Base-by-base conservation (phyloP, 2,329 filamentous ascomycete genomes). In the Trichothecium roseum region DNA sequence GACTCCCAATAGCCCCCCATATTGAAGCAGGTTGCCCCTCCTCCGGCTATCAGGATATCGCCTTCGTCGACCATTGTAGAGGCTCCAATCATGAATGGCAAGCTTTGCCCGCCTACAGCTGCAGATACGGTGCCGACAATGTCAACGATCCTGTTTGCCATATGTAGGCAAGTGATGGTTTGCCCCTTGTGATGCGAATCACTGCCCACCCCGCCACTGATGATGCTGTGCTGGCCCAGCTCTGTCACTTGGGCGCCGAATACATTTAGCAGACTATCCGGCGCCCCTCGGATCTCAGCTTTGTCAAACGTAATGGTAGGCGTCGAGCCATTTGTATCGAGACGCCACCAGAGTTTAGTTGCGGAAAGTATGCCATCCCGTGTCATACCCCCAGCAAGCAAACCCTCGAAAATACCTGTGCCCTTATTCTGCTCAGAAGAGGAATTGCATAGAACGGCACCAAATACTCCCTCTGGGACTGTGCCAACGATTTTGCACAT, bases 1-100 rank as follows among this genome's bases (percentile, higher is more conserved):
- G 68, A 66, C 34, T 87, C 88, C 84, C 84, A 93, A 49, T 75
- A 87, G 6, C 83, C 84, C 2, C 87, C 87, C 69, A 94, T 94
- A 0, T 84, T 87, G 62, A 94, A 94, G 54, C 86, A 94, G 0
- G 86, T 84, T 13, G 83, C 85, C 27, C 86, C 88, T 13, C 88
- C 88, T 2, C 86, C 86, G 32, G 82, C 56, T 7, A 93, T 60
- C 8, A 84, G 48, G 3, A 87, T 47, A 14, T 69, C 57, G 20
- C 65, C 59, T 29, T 62, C 59, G 1, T 69, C 57, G 18, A 60
- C 51, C 12, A 71, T 56, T 7, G 70, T 62, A 4, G 77, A 77
- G 37, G 78, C 71, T 3, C 88, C 86, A 34, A 86, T 66, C 34
- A 94, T 66, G 5, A 94, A 64, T 10, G 85, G 85, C 36, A 45